phyloP scores from a whole-genome alignment of 106 monocot species.

The Allium cepa region DNA sequence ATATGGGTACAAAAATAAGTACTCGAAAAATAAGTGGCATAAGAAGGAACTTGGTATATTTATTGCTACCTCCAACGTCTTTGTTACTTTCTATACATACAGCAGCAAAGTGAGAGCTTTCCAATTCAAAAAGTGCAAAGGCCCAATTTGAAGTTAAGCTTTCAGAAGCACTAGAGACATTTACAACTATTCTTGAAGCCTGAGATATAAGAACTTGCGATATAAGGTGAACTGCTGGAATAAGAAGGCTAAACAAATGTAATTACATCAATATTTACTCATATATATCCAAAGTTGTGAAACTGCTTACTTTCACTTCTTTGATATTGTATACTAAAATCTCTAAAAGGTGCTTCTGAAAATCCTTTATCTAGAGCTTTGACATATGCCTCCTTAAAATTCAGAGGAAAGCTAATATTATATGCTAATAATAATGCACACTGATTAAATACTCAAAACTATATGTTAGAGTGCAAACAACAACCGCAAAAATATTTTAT shows the following conservation, averaged over 20 bases:
- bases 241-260: background rate
- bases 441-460: no score
- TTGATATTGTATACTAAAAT: constrained; percentile 45
- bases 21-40: background rate
- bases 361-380: constrained; percentile 93
- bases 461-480: background rate
- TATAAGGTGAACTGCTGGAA: no score
- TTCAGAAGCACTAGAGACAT: constrained; percentile 27
- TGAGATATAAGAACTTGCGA: constrained; percentile 4
- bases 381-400: constrained; percentile 74
- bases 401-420: background rate
- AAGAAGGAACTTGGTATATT: background rate
- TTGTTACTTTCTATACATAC: constrained; percentile 34
- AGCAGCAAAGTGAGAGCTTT: constrained; percentile 57
- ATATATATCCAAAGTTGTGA: background rate
- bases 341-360: constrained; percentile 81
- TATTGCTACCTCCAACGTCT: constrained; percentile 6
- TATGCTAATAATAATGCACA: background rate
- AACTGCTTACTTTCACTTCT: constrained; percentile 12
- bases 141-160: constrained; percentile 59
- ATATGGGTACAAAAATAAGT: background rate
- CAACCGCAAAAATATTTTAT: background rate
- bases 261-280: background rate
- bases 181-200: constrained; percentile 29
- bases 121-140: constrained; percentile 63